A percentile compares a stretch with the other conserved stretches of the same genome.
Conservation (phyloP, 2,329 filamentous ascomycete genomes). For the Zarea fungicola region DNA sequence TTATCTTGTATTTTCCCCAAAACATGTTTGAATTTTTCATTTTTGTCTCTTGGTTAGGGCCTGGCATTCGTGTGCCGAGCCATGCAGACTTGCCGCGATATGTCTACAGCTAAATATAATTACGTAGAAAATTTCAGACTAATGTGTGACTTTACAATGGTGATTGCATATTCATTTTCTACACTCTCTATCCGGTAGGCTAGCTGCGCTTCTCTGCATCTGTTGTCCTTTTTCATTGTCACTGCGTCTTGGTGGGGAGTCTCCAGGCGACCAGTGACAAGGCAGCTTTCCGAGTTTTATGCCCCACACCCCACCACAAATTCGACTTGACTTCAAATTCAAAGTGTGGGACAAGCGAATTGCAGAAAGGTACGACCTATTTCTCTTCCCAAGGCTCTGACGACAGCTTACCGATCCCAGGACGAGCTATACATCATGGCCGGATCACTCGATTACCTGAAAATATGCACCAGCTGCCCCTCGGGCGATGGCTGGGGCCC, state of each 20-base stretch:
- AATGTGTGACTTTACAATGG: not conserved
- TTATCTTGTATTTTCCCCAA: not conserved
- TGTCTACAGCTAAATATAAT: too few relatives aligned
- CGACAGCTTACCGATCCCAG: constrained; percentile 5
- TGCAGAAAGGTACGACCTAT: constrained; percentile 15
- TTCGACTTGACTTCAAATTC: constrained; percentile 26
- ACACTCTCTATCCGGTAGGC: not conserved
- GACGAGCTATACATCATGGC: constrained; percentile 31
- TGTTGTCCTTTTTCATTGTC: not conserved
- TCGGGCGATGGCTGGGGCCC: constrained; percentile 85
- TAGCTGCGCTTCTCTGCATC: too few relatives aligned
- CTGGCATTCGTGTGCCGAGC: too few relatives aligned
- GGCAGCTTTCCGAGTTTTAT: constrained; percentile 3
- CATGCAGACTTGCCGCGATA: too few relatives aligned
- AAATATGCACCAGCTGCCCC: constrained; percentile 67
- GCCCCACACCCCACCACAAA: constrained; percentile 40
- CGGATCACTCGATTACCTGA: constrained; percentile 52
- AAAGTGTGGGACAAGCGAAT: constrained; percentile 15
- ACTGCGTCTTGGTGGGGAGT: constrained; percentile 5
- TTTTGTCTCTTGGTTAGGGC: not conserved
- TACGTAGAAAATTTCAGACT: too few relatives aligned
- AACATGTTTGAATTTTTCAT: not conserved
- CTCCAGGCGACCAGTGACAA: constrained; percentile 10
- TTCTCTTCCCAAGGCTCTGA: constrained; percentile 9
- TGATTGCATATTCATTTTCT: not conserved